phyloP scores from a whole-genome alignment of 129 eudicot genomes.

The Silybum marianum region DNA sequence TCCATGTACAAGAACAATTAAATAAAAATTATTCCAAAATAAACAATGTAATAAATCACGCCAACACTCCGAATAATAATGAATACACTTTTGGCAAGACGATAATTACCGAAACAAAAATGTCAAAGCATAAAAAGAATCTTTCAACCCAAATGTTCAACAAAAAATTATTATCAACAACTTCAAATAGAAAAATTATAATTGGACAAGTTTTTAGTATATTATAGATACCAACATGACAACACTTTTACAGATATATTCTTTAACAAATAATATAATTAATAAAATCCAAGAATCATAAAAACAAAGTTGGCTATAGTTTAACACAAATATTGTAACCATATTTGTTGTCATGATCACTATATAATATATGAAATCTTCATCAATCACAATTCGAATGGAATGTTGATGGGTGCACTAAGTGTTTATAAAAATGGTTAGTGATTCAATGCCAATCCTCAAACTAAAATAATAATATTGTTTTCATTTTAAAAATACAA shows the following conservation, averaged over 20 bases:
- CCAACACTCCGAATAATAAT: neutral
- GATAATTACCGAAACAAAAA: neutral
- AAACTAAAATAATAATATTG: neutral
- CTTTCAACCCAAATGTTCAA: slow-evolving; percentile 5
- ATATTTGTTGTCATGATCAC: slow-evolving; percentile 15
- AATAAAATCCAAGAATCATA: neutral
- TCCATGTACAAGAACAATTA: too few species aligned
- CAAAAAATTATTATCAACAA: slow-evolving; percentile 6
- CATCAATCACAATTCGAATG: neutral
- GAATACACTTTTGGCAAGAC: neutral
- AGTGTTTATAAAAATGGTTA: slow-evolving; percentile 12
- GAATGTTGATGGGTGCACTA: slow-evolving; percentile 22
- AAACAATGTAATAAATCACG: neutral
- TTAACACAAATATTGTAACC: slow-evolving; percentile 6
- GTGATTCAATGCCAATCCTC: slow-evolving; percentile 26
- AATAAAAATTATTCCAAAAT: neutral
- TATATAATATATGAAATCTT: slow-evolving; percentile 2
- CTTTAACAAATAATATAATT: neutral
- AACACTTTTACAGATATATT: slow-evolving; percentile 7
- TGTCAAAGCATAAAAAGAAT: neutral
- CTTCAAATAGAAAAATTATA: neutral
- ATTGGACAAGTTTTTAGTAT: slow-evolving; percentile 11
- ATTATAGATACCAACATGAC: neutral
- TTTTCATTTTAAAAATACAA: neutral
- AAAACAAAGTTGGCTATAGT: slow-evolving; percentile 7